Percentiles rank a stretch among this genome's conserved stretches.
Evolutionary conservation across 352 stramenopile species (phyloP).

Genomic region (Phytophthora multivora): DNA sequence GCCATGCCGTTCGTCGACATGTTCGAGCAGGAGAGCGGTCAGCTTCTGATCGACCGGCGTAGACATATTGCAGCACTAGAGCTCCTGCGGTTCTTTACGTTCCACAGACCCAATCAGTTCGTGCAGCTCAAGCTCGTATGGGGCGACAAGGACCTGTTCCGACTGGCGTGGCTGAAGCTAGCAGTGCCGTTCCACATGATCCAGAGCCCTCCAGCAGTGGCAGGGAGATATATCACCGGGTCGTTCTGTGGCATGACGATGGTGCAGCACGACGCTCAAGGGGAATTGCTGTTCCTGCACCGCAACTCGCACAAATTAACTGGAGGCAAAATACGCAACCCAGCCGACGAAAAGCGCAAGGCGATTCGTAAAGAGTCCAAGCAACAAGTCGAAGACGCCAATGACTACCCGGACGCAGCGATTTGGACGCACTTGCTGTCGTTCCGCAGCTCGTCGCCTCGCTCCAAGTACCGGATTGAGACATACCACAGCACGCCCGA

Average conservation of each 20-base stretch:
- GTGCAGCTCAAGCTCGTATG: slow-evolving; percentile 57
- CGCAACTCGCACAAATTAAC: slow-evolving; percentile 71
- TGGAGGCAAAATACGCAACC: slow-evolving; percentile 9
- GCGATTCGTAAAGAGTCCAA: neutral
- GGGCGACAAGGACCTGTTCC: slow-evolving; percentile 40
- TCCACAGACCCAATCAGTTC: slow-evolving; percentile 47
- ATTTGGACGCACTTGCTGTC: slow-evolving; percentile 70
- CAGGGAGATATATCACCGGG: slow-evolving; percentile 32
- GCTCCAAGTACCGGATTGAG: slow-evolving; percentile 49
- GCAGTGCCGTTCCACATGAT: slow-evolving; percentile 58
- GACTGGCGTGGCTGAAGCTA: slow-evolving; percentile 71
- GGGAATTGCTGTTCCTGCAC: slow-evolving; percentile 65
- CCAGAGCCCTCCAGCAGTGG: slow-evolving; percentile 39
- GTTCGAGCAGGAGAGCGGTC: slow-evolving; percentile 69
- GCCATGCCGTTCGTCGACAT: slow-evolving; percentile 51
- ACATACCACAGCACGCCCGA: slow-evolving; percentile 46
- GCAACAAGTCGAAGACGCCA: neutral
- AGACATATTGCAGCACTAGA: slow-evolving; percentile 30
- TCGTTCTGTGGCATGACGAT: slow-evolving; percentile 43
- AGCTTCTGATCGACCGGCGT: slow-evolving; percentile 45
- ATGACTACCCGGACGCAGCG: slow-evolving; percentile 31
- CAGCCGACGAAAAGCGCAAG: slow-evolving; percentile 8
- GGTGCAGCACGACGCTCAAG: slow-evolving; percentile 32
- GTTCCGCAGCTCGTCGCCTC: slow-evolving; percentile 44
- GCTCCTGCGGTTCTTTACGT: slow-evolving; percentile 40